phyloP scores from a whole-genome alignment of 2,329 filamentous ascomycete species.

The Hypoxylon sp. region DNA sequence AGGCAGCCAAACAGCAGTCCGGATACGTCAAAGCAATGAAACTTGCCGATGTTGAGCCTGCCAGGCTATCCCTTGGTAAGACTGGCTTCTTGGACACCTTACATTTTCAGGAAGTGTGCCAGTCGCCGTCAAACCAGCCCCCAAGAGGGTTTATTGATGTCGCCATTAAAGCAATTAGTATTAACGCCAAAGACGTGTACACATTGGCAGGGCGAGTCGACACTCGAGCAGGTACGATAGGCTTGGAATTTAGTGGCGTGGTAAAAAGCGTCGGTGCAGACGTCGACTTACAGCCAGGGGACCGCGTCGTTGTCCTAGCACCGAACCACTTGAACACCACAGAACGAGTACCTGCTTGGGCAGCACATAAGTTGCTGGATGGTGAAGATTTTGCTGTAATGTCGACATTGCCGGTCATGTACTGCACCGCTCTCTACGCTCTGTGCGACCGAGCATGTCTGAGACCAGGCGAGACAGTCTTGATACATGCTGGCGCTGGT shows the following conservation, averaged over 20 bases:
- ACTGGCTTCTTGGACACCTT: background rate
- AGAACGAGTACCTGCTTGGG: conserved; percentile 49
- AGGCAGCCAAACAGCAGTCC: background rate
- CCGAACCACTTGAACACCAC: background rate
- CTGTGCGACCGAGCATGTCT: conserved; percentile 52
- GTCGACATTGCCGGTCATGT: conserved; percentile 47
- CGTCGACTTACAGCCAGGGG: background rate
- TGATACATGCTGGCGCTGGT: conserved; percentile 57
- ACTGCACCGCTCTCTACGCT: conserved; percentile 53
- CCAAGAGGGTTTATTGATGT: conserved; percentile 30
- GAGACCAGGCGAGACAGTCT: conserved; percentile 48
- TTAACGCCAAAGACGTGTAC: conserved; percentile 52
- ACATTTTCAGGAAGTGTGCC: conserved; percentile 1
- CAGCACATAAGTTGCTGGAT: conserved; percentile 42
- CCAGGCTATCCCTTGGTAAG: background rate
- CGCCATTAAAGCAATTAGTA: conserved; percentile 37
- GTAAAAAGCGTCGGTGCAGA: background rate
- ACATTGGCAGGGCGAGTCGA: conserved; percentile 51
- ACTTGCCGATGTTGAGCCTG: background rate
- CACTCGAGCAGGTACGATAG: conserved; percentile 42
- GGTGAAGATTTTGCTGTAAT: conserved; percentile 44
- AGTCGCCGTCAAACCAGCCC: background rate
- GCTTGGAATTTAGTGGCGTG: background rate
- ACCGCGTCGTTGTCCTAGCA: background rate
- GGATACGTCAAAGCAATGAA: background rate